Evolutionary conservation across 306 rosid genomes (phyloP).

Genomic region (Trifolium subterraneum): DNA sequence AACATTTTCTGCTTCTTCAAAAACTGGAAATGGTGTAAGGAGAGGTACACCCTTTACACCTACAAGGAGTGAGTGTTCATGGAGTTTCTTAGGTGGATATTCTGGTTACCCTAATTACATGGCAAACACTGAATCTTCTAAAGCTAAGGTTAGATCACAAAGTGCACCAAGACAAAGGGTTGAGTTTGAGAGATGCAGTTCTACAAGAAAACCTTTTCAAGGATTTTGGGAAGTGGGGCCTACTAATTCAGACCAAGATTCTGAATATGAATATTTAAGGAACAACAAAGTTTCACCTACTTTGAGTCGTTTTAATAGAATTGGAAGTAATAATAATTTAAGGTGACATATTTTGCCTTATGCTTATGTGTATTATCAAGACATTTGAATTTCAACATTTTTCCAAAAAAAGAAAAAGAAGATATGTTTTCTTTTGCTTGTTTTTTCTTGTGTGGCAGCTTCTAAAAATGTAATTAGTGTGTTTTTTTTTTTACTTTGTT

Average conservation of each 20-base stretch:
- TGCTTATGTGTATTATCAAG: conserved; percentile 8
- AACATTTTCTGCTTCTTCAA: conserved; percentile 63
- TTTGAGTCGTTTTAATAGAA: conserved; percentile 54
- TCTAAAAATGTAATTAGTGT: conserved; percentile 49
- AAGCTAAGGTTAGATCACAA: conserved; percentile 91
- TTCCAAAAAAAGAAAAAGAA: neutral
- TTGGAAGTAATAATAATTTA: conserved; percentile 50
- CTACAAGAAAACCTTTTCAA: conserved; percentile 45
- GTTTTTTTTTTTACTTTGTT: conserved; percentile 32
- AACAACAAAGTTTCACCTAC: conserved; percentile 40
- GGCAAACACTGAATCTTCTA: conserved; percentile 84
- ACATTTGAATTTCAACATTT: conserved; percentile 7
- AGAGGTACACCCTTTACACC: conserved; percentile 67
- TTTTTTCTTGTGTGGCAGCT: conserved; percentile 40
- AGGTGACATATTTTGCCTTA: conserved; percentile 56
- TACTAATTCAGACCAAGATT: conserved; percentile 53
- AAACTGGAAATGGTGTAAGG: conserved; percentile 62
- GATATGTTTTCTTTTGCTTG: neutral
- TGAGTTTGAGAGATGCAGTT: conserved; percentile 63
- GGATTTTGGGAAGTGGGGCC: conserved; percentile 59
- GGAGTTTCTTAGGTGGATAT: conserved; percentile 68
- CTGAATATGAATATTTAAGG: conserved; percentile 50
- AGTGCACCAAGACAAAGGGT: conserved; percentile 92
- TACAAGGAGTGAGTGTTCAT: conserved; percentile 73
- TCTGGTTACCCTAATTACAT: conserved; percentile 80